Base-by-base conservation (phyloP, 768 basidiomycete species). In the Sutorius australiensis region DNA sequence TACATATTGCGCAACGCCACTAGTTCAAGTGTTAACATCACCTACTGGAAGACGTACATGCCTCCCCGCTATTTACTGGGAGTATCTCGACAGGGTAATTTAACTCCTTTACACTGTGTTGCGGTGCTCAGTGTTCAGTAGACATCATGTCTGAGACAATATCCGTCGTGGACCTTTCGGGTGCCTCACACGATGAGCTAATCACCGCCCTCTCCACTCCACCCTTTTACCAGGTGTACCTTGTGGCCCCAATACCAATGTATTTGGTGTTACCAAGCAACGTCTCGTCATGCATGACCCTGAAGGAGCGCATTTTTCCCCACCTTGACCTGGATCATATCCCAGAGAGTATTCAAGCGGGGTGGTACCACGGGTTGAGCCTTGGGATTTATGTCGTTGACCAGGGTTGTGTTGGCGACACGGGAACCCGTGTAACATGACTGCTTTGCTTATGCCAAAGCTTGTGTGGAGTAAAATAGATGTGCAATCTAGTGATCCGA, bases 31-130 rank as follows among this genome's bases (percentile, higher is more conserved):
- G 53, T 49, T n/a, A 54, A 53, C 12, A 27, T 73, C 16, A 51
- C 72, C 17, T 74, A 72, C 39, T 75, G 74, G 74, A 75, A 72
- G 56, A 75, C 71, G 3, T 75, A 73, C 50, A 71, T 73, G 54
- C 72, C 74, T 5, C 74, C 74, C 2, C 56, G 67, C 36, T 70
- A 73, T 53, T 48, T 75, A 16, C 68, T 75, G 19, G 72, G 58
- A 7, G 46, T 70, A 9, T 54, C 51, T 7, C 55, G 49, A 47
- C 39, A 32, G 49, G 67, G 73, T 71, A 49, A 49, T 3, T 57
- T 41, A 33, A 6, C 7, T 8, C 14, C 14, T 41, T 11, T 42
- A 6, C 11, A 21, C 21, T 17, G 21, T 3, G n/a, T 37, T 19
- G 12, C 16, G 12, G 27, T 32, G 19, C 57, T 56, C 38, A 59